A percentile compares a stretch with the other conserved stretches of the same genome.
Evolutionary conservation across 768 basidiomycete genomes (phyloP).

Genomic region (Sporobolomyces pararoseus): DNA sequence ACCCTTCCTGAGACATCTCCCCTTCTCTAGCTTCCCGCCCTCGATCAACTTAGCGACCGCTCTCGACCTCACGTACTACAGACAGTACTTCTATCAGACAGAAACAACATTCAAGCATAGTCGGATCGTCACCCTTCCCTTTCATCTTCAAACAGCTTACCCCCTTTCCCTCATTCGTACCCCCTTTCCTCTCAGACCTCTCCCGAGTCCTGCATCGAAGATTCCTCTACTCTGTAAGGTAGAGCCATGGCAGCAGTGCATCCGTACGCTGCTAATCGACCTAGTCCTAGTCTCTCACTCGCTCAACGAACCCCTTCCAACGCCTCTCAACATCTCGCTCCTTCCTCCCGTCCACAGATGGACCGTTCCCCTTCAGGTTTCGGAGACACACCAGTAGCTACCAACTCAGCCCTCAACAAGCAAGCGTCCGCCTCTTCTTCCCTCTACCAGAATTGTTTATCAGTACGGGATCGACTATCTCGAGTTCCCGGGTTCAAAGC

Average conservation of each 20-base stretch:
- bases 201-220: too few species aligned
- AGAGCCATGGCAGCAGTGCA: constrained; percentile 25
- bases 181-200: too few species aligned
- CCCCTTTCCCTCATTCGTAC: too few species aligned
- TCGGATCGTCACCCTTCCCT: too few species aligned
- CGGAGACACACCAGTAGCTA: constrained; percentile 41
- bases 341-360: constrained; percentile 20
- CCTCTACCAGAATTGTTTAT: constrained; percentile 43
- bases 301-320: constrained; percentile 16
- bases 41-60: too few species aligned
- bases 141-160: too few species aligned
- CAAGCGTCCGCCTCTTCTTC: constrained; percentile 38
- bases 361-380: constrained; percentile 29
- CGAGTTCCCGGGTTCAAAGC: constrained; percentile 43
- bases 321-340: not conserved
- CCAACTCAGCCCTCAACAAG: constrained; percentile 41
- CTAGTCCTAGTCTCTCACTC: constrained; percentile 8
- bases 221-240: too few species aligned
- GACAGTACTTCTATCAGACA: too few species aligned
- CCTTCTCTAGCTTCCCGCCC: too few species aligned
- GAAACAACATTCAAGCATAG: too few species aligned
- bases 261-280: constrained; percentile 18
- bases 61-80: too few species aligned
- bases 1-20: too few species aligned
- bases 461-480: constrained; percentile 32